These are phyloP conservation scores for Aspergillus aculeatinus DNA, from an alignment of 2,329 filamentous ascomycete species.

Conservation along the genomic window DNA sequence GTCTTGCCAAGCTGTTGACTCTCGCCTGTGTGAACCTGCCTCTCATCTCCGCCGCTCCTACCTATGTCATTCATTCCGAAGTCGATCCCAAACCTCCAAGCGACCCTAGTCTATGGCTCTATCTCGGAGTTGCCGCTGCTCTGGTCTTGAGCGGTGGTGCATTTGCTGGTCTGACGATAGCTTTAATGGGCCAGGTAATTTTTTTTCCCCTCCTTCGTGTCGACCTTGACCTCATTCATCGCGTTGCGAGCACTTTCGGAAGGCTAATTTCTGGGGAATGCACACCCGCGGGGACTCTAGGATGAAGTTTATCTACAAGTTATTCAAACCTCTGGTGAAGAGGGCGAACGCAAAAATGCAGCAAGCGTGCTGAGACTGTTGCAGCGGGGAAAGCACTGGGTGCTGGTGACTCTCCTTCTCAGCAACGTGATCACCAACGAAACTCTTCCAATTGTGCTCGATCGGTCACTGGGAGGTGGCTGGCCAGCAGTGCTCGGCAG, in stretches of 20 bases:
- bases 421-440: slow-evolving; percentile 99
- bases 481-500: slow-evolving; percentile 92
- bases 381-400: slow-evolving; percentile 93
- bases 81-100: slow-evolving; percentile 53
- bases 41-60: slow-evolving; percentile 40
- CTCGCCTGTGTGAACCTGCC: slow-evolving; percentile 40
- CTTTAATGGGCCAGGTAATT: slow-evolving; percentile 61
- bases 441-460: slow-evolving; percentile 89
- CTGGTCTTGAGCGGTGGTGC: slow-evolving; percentile 86
- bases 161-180: slow-evolving; percentile 82
- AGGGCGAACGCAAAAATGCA: slow-evolving; percentile 82
- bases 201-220: background rate
- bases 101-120: slow-evolving; percentile 73
- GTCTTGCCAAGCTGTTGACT: slow-evolving; percentile 43
- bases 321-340: slow-evolving; percentile 79
- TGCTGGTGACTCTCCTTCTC: slow-evolving; percentile 86
- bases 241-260: background rate
- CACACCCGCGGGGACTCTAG: slow-evolving; percentile 41
- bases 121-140: slow-evolving; percentile 72
- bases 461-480: slow-evolving; percentile 88
- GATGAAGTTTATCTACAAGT: slow-evolving; percentile 98
- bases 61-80: slow-evolving; percentile 18
- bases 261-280: background rate
- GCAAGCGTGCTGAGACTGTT: slow-evolving; percentile 75
- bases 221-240: background rate